Conservation (phyloP, 805 yeast species). For the Debaryomyces maramus region DNA sequence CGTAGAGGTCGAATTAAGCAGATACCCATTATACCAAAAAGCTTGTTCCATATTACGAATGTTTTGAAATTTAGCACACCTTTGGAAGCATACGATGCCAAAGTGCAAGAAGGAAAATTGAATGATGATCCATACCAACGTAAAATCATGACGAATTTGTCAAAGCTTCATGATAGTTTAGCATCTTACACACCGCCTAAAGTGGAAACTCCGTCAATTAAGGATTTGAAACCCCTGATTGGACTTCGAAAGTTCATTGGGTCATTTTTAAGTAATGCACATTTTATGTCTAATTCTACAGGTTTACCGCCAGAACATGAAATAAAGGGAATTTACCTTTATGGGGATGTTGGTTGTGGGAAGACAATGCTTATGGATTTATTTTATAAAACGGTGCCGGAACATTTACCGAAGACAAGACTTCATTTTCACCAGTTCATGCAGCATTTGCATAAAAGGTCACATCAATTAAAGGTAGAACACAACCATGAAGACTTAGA, state of each 20-base stretch:
- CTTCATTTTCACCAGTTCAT: slow-evolving; percentile 96
- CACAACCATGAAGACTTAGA: slow-evolving; percentile 65
- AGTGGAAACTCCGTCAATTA: slow-evolving; percentile 52
- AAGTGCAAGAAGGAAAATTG: slow-evolving; percentile 50
- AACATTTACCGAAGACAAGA: slow-evolving; percentile 72
- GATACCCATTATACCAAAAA: no score
- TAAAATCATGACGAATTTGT: slow-evolving; percentile 61
- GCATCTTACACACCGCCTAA: slow-evolving; percentile 60
- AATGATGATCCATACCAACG: slow-evolving; percentile 82
- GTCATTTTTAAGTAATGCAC: slow-evolving; percentile 12
- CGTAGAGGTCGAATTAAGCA: no score
- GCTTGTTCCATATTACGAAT: slow-evolving; percentile 1
- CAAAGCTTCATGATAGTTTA: slow-evolving; percentile 57
- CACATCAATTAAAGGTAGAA: slow-evolving; percentile 67
- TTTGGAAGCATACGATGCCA: slow-evolving; percentile 49
- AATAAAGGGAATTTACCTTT: slow-evolving; percentile 83
- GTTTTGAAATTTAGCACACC: slow-evolving; percentile 35
- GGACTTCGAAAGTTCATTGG: slow-evolving; percentile 42
- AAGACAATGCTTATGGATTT: slow-evolving; percentile 98
- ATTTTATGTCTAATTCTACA: neutral
- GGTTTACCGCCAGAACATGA: slow-evolving; percentile 21
- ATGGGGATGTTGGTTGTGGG: slow-evolving; percentile 98
- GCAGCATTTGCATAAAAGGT: slow-evolving; percentile 88
- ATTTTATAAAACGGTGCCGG: slow-evolving; percentile 82
- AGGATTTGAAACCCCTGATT: slow-evolving; percentile 49